Evolutionary conservation across 176 grass and related monocot genomes (phyloP).

Genomic region (Neostapfia colusana): DNA sequence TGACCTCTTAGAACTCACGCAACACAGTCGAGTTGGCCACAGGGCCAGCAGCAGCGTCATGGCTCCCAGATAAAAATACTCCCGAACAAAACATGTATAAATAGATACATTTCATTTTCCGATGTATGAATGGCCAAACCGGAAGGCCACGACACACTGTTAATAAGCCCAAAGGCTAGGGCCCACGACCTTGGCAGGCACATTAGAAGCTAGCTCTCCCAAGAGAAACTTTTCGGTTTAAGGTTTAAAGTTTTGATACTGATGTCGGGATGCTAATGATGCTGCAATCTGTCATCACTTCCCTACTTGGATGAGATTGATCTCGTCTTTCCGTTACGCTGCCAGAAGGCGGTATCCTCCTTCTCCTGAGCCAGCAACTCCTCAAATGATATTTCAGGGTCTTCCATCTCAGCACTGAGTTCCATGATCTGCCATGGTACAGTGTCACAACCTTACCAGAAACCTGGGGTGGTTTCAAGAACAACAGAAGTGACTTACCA

Average conservation of each 20-base stretch:
- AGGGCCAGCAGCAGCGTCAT: no score
- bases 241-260: background rate
- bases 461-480: conserved; percentile 5
- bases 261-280: background rate
- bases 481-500: conserved; percentile 37
- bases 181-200: background rate
- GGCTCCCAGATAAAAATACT: background rate
- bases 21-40: no score
- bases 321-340: conserved; percentile 64
- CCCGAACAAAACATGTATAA: background rate
- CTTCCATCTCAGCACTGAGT: conserved; percentile 44
- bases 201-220: background rate
- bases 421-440: conserved; percentile 61
- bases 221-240: conserved; percentile 6
- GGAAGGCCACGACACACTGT: background rate
- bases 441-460: background rate
- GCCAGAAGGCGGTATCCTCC: conserved; percentile 83
- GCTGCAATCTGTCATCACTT: background rate
- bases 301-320: conserved; percentile 47
- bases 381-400: conserved; percentile 78
- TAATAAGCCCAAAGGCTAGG: background rate
- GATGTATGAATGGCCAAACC: background rate
- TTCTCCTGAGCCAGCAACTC: conserved; percentile 91
- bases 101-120: background rate
- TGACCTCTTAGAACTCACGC: background rate